These are phyloP conservation scores for Solanum hybrid DNA, from an alignment of 305 asterid species.

Conservation along the genomic window DNA sequence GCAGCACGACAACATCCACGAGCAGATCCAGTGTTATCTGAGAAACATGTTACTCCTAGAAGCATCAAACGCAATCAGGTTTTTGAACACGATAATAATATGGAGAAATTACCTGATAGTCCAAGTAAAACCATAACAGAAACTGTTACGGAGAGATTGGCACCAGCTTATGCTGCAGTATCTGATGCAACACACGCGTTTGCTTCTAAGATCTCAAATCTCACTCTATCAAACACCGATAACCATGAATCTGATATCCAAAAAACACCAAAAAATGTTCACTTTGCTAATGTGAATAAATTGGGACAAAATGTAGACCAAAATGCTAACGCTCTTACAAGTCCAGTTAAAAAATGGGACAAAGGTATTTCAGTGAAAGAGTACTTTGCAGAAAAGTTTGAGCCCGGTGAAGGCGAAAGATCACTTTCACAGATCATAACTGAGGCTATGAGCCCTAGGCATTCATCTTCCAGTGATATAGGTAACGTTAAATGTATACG, in stretches of 20 bases:
- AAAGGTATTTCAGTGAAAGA: conserved; percentile 84
- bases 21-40: conserved; percentile 63
- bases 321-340: conserved; percentile 3
- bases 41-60: conserved; percentile 36
- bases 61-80: conserved; percentile 13
- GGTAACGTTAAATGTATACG: conserved; percentile 34
- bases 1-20: conserved; percentile 81
- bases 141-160: conserved; percentile 29
- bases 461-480: conserved; percentile 14
- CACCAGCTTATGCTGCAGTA: conserved; percentile 45
- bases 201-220: conserved; percentile 39
- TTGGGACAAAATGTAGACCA: conserved; percentile 6
- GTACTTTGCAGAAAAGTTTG: conserved; percentile 68
- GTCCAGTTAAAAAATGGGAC: conserved; percentile 51
- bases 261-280: neutral
- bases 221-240: conserved; percentile 21
- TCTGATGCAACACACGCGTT: conserved; percentile 48
- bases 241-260: conserved; percentile 1
- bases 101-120: conserved; percentile 2
- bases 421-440: conserved; percentile 88
- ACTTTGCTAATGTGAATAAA: neutral
- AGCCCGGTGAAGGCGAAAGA: conserved; percentile 86
- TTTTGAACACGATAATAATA: conserved; percentile 9
- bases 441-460: conserved; percentile 76
- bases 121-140: conserved; percentile 31